Conservation (phyloP, 139 green algal genomes). For the Chlorella sorokiniana region DNA sequence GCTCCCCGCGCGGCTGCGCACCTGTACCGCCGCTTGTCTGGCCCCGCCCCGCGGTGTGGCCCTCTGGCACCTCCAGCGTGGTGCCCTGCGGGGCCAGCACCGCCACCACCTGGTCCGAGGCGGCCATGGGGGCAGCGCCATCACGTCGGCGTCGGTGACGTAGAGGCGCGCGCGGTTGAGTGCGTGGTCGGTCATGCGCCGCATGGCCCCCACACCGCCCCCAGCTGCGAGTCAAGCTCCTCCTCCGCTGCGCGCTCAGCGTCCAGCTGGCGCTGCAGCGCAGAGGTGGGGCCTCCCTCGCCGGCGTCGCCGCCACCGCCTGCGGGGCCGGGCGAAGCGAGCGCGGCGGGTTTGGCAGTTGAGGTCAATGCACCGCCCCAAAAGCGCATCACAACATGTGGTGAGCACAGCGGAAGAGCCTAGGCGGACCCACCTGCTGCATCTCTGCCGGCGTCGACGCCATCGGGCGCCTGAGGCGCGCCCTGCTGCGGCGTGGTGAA, state of each 20-base stretch:
- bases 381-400: too few species aligned
- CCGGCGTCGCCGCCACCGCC: neutral
- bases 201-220: neutral
- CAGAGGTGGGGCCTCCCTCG: neutral
- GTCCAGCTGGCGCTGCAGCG: neutral
- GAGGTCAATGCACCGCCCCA: too few species aligned
- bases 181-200: slow-evolving; percentile 10
- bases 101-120: slow-evolving; percentile 75
- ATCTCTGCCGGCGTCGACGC: neutral
- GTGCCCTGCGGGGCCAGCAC: slow-evolving; percentile 83
- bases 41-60: slow-evolving; percentile 32
- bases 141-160: slow-evolving; percentile 79
- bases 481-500: slow-evolving; percentile 13
- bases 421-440: too few species aligned
- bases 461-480: too few species aligned
- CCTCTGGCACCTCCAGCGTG: slow-evolving; percentile 81
- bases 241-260: neutral
- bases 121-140: slow-evolving; percentile 64
- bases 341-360: too few species aligned
- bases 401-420: too few species aligned
- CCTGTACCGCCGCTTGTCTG: slow-evolving; percentile 37
- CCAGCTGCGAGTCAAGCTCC: neutral
- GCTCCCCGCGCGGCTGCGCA: slow-evolving; percentile 8
- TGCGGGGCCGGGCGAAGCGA: too few species aligned
- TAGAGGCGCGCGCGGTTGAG: slow-evolving; percentile 30